A percentile compares a stretch with the other conserved stretches of the same genome.
These are phyloP conservation scores for Solanum rostratum DNA, from an alignment of 257 asterid genomes.

Conservation along the genomic window DNA sequence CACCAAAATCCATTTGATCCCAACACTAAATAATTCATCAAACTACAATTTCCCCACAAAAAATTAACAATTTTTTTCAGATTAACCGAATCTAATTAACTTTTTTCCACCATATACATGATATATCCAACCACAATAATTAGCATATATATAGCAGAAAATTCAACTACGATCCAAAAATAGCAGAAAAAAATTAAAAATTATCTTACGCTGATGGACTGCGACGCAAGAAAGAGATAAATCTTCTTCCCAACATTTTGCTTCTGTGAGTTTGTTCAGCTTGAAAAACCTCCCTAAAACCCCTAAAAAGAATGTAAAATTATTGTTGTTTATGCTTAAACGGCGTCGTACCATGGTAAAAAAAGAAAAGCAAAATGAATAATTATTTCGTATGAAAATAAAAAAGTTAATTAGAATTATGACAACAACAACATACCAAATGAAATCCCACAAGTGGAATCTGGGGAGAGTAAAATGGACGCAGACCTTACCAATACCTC, in stretches of 20 bases:
- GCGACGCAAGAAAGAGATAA: slow-evolving; percentile 18
- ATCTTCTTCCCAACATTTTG: slow-evolving; percentile 28
- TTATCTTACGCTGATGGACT: not conserved
- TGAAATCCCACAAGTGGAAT: too few relatives aligned
- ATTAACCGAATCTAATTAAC: not conserved
- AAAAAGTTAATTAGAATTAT: too few relatives aligned
- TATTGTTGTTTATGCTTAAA: not conserved
- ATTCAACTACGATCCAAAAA: not conserved
- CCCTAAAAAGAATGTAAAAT: not conserved
- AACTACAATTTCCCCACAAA: not conserved
- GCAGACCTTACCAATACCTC: too few relatives aligned
- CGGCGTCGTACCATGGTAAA: not conserved
- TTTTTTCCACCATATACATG: not conserved
- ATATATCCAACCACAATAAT: not conserved
- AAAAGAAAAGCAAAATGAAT: not conserved
- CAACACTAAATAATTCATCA: not conserved
- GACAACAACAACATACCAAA: too few relatives aligned
- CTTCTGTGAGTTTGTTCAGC: not conserved
- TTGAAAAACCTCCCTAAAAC: not conserved
- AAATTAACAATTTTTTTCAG: not conserved
- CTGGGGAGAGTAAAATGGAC: too few relatives aligned
- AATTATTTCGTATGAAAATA: not conserved
- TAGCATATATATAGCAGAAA: not conserved
- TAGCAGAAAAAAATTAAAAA: not conserved
- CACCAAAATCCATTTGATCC: not conserved